Percentiles rank a stretch among this genome's conserved stretches.
These are phyloP conservation scores for Coemansia sp. DNA, from an alignment of 192 early-diverging fungal genomes.

Conservation along the genomic window DNA sequence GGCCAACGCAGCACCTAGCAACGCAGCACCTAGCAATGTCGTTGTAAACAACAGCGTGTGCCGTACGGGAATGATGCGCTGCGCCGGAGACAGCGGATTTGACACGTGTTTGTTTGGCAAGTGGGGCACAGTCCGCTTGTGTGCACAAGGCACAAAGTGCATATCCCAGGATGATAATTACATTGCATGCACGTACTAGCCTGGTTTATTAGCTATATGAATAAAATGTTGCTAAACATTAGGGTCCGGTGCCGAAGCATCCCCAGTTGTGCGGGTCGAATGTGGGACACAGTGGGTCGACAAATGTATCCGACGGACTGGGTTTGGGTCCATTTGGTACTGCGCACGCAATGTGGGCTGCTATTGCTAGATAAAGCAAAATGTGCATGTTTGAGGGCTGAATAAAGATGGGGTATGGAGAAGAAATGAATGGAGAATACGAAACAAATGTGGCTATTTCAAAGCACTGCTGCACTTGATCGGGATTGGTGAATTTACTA, in stretches of 20 bases:
- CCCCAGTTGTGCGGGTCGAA: constrained; percentile 32
- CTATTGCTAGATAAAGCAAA: not conserved
- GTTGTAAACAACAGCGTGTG: not conserved
- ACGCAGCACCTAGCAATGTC: not conserved
- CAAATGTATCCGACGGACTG: not conserved
- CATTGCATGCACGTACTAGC: constrained; percentile 21
- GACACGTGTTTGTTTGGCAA: constrained; percentile 45
- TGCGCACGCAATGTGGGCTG: not conserved
- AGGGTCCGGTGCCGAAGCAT: constrained; percentile 37
- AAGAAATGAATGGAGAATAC: not conserved
- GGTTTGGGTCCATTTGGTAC: not conserved
- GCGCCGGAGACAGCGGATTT: constrained; percentile 13
- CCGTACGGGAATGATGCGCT: constrained; percentile 18
- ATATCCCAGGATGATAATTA: constrained; percentile 1
- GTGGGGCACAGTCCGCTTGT: constrained; percentile 35
- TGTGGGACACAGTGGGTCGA: constrained; percentile 45
- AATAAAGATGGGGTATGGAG: not conserved
- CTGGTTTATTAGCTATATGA: not conserved
- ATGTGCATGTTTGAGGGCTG: not conserved
- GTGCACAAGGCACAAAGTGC: constrained; percentile 30
- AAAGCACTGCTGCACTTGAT: not conserved
- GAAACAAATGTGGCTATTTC: not conserved
- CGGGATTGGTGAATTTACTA: not conserved
- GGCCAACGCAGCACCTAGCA: too few species aligned
- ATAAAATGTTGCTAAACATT: not conserved